Evolutionary conservation across 352 stramenopile species (phyloP).

Genomic region (Phytopythium boreale): DNA sequence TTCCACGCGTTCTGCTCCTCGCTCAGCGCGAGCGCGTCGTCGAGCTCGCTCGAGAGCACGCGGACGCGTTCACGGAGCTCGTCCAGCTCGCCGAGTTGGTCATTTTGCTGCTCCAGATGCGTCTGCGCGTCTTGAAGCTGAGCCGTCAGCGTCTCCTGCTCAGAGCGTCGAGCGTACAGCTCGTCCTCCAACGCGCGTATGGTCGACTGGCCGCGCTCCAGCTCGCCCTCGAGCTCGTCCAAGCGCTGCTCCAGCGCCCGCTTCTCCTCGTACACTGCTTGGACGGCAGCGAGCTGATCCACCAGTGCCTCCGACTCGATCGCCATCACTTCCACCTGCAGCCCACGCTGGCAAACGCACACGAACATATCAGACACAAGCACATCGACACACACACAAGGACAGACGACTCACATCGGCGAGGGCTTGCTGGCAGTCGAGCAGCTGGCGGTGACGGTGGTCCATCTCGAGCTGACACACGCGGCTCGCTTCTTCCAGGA

Average conservation of each 20-base stretch:
- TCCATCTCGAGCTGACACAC: slow-evolving; percentile 37
- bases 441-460: slow-evolving; percentile 26
- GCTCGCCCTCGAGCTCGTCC: slow-evolving; percentile 8
- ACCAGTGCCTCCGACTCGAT: slow-evolving; percentile 18
- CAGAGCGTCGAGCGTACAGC: slow-evolving; percentile 6
- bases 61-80: not conserved
- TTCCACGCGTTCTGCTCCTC: slow-evolving; percentile 22
- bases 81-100: not conserved
- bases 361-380: not conserved
- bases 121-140: not conserved
- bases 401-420: slow-evolving; percentile 14
- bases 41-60: not conserved
- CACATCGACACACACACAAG: not conserved
- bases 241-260: slow-evolving; percentile 22
- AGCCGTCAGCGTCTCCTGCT: not conserved
- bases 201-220: slow-evolving; percentile 11
- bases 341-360: slow-evolving; percentile 14
- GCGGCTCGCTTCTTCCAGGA: slow-evolving; percentile 26
- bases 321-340: slow-evolving; percentile 18
- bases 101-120: not conserved
- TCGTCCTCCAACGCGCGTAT: slow-evolving; percentile 22
- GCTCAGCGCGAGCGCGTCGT: slow-evolving; percentile 6
- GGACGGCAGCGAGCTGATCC: slow-evolving; percentile 21
- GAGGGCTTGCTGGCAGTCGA: slow-evolving; percentile 20
- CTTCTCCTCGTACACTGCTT: slow-evolving; percentile 17